Evolutionary conservation across 2,329 filamentous ascomycete genomes (phyloP), one percentile per base, ranked within the genome.

Genomic region (Nothophoma quercina): DNA sequence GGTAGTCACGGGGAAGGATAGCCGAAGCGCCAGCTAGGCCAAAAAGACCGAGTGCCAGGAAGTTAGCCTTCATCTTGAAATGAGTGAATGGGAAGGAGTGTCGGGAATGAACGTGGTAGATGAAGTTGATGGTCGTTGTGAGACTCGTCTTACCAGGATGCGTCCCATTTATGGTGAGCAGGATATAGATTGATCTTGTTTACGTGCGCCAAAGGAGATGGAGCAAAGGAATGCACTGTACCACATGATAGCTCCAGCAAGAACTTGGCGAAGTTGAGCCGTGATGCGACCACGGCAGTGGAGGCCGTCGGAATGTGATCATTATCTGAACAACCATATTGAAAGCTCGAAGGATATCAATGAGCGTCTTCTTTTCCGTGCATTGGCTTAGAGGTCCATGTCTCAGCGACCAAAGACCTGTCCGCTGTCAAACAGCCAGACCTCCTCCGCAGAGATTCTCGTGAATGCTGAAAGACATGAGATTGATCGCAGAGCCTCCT

Each of bases 141-240:
- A 64, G 48, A 68, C 57, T 58, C 50, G 18, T 54, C 49, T 52
- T 56, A 58, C 55, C 42, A 60, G 59, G 51, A 55, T 51, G 46
- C 59, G 56, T 54, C 47, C 52, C 58, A 66, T 67, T 68, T 67
- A 70, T 65, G 61, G 58, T 62, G 56, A 49, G 51, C 32, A 46
- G 48, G 54, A 42, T 53, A 43, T 22, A 45, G 46, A 34, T 49
- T 66, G 56, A 65, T 64, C 50, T 69, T 71, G 63, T 70, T 65
- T 59, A 66, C 58, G 45, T 35, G 26, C 30, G 25, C 19, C 39
- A 34, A 48, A 36, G 16, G 44, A 29, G 46, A 58, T 43, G 48
- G 34, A 35, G 47, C 42, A 34, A 18, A 60, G 64, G 62, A 69
- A 69, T 63, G 62, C 41, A 57, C 36, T 44, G 56, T 55, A 58